Evolutionary conservation across 2,329 filamentous ascomycete genomes (phyloP).

Genomic region (Hymenoscyphus linearis): DNA sequence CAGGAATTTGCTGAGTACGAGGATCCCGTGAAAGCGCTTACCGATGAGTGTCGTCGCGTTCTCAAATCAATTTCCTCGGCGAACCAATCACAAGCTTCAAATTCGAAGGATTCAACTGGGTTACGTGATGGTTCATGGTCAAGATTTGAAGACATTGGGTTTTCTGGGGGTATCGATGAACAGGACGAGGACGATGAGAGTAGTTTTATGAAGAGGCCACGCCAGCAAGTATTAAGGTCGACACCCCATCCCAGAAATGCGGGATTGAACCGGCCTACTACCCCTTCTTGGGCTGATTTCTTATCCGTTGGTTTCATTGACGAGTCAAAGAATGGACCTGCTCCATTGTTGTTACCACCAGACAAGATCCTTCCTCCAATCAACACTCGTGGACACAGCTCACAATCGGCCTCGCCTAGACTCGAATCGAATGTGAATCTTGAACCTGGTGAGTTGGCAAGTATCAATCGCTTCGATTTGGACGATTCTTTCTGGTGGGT

Average conservation of each 20-base stretch:
- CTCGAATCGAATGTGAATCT: constrained; percentile 64
- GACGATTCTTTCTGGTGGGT: constrained; percentile 99
- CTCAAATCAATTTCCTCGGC: constrained; percentile 80
- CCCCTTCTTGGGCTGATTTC: constrained; percentile 97
- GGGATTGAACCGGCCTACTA: constrained; percentile 72
- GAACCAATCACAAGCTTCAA: constrained; percentile 77
- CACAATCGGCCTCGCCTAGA: constrained; percentile 73
- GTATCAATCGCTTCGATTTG: constrained; percentile 77
- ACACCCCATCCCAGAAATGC: constrained; percentile 62
- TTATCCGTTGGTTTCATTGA: constrained; percentile 89
- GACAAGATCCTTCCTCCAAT: constrained; percentile 90
- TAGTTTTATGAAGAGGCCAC: constrained; percentile 32
- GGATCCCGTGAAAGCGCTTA: constrained; percentile 81
- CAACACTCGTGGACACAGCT: constrained; percentile 72
- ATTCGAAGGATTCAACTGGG: constrained; percentile 64
- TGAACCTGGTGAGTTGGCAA: constrained; percentile 90
- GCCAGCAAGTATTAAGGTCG: constrained; percentile 49
- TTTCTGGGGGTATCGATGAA: constrained; percentile 69
- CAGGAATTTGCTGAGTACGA: constrained; percentile 84
- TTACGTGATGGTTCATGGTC: constrained; percentile 90
- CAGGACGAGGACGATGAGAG: constrained; percentile 53
- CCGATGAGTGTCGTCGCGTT: constrained; percentile 90
- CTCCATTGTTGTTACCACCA: constrained; percentile 75
- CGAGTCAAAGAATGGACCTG: constrained; percentile 55
- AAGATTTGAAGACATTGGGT: constrained; percentile 91